Evolutionary conservation across 1,139 yeast species (phyloP).

Genomic region (Candida tetrigidarum): DNA sequence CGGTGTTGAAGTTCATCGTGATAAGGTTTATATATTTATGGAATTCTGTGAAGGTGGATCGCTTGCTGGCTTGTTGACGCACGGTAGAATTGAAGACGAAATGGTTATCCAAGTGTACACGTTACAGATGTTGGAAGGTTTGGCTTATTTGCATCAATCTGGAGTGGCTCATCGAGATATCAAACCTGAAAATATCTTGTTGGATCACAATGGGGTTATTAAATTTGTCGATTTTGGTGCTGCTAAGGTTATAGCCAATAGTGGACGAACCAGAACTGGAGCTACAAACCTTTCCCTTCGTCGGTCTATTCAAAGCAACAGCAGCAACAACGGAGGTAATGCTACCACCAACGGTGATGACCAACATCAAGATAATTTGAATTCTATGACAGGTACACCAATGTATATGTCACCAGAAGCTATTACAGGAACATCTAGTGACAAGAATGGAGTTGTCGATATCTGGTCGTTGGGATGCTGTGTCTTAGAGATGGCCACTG

Average conservation of each 20-base stretch:
- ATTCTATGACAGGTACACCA: conserved; percentile 90
- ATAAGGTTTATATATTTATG: conserved; percentile 94
- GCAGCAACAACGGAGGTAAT: background rate
- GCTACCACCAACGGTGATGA: conserved; percentile 8
- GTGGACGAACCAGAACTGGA: conserved; percentile 50
- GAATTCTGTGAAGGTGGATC: conserved; percentile 98
- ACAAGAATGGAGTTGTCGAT: conserved; percentile 76
- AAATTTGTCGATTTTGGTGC: conserved; percentile 98
- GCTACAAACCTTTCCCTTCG: conserved; percentile 14
- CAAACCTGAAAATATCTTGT: conserved; percentile 90
- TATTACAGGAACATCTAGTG: conserved; percentile 74
- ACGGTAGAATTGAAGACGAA: conserved; percentile 96
- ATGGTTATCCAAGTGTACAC: conserved; percentile 90
- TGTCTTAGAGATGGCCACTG: conserved; percentile 82
- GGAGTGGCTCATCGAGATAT: conserved; percentile 98
- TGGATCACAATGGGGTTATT: conserved; percentile 91
- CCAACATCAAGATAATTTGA: conserved; percentile 31
- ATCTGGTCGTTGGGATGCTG: conserved; percentile 88
- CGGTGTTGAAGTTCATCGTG: conserved; percentile 97
- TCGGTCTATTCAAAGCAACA: conserved; percentile 10
- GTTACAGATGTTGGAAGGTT: conserved; percentile 91
- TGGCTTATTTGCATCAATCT: conserved; percentile 91
- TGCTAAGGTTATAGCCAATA: conserved; percentile 88
- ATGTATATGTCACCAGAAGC: conserved; percentile 99
- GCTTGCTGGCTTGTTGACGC: conserved; percentile 72